Evolutionary conservation across 1,139 yeast species (phyloP).

Genomic region (Groenewaldozyma auringiensis): DNA sequence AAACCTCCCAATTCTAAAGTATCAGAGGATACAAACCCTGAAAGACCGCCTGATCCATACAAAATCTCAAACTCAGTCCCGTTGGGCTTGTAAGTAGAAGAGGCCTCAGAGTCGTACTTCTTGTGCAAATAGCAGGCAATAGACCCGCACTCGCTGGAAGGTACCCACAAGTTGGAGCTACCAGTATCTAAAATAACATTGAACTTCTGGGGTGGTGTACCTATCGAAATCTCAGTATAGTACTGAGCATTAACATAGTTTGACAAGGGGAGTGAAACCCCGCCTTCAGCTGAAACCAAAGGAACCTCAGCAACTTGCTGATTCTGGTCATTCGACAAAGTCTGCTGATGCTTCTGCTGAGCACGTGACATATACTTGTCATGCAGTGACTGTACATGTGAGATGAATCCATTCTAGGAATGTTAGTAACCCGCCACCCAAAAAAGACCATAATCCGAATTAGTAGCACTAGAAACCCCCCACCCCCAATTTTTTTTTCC

Average conservation of each 20-base stretch:
- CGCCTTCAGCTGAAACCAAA: conserved; percentile 29
- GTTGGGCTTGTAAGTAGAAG: conserved; percentile 74
- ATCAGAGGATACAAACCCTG: conserved; percentile 87
- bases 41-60: conserved; percentile 89
- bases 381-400: conserved; percentile 6
- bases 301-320: conserved; percentile 18
- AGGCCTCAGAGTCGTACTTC: conserved; percentile 75
- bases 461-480: too few relatives aligned
- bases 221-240: conserved; percentile 78
- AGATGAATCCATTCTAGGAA: not conserved
- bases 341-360: conserved; percentile 19
- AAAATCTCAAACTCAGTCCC: conserved; percentile 78
- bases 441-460: not conserved
- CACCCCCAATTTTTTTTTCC: too few relatives aligned
- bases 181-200: conserved; percentile 82
- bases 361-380: conserved; percentile 1
- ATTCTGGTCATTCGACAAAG: conserved; percentile 38
- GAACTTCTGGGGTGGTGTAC: conserved; percentile 88
- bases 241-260: conserved; percentile 94
- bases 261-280: conserved; percentile 72
- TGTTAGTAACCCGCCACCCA: not conserved
- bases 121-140: conserved; percentile 91
- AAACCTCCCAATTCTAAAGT: conserved; percentile 62
- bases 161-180: conserved; percentile 95
- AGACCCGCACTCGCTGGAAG: conserved; percentile 78